A percentile compares a stretch with the other conserved stretches of the same genome.
Evolutionary conservation across 2,329 filamentous ascomycete species (phyloP).

Genomic region (Diaporthe vaccinii): DNA sequence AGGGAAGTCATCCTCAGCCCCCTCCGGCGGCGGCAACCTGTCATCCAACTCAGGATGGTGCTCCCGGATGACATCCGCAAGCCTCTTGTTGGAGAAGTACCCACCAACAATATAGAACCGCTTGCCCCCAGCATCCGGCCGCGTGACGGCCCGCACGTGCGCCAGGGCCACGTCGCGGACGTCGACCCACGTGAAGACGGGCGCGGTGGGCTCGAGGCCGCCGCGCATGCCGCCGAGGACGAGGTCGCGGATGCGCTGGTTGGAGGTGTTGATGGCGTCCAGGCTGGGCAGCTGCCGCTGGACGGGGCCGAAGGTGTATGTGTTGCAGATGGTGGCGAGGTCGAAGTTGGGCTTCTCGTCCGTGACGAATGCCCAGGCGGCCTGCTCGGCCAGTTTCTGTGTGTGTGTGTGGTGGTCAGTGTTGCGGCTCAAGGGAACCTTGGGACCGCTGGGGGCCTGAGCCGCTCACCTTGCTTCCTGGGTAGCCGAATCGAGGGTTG

Average conservation of each 20-base stretch:
- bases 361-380: slow-evolving; percentile 75
- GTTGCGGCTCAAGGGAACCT: background rate
- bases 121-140: slow-evolving; percentile 48
- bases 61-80: slow-evolving; percentile 58
- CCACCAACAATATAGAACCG: slow-evolving; percentile 65
- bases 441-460: background rate
- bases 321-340: slow-evolving; percentile 72
- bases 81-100: slow-evolving; percentile 59
- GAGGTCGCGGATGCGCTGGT: slow-evolving; percentile 74
- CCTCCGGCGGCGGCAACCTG: slow-evolving; percentile 53
- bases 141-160: slow-evolving; percentile 29
- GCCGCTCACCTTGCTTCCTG: slow-evolving; percentile 60
- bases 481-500: slow-evolving; percentile 48
- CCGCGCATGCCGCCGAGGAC: slow-evolving; percentile 73
- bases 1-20: slow-evolving; percentile 48
- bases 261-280: slow-evolving; percentile 79
- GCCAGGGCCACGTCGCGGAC: slow-evolving; percentile 42
- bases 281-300: slow-evolving; percentile 74
- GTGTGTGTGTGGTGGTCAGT: slow-evolving; percentile 13
- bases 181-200: slow-evolving; percentile 47
- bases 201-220: slow-evolving; percentile 55
- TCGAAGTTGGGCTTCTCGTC: slow-evolving; percentile 70
- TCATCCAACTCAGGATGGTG: slow-evolving; percentile 64
- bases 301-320: slow-evolving; percentile 74
- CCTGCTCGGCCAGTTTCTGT: slow-evolving; percentile 71